Evolutionary conservation across 1,139 yeast genomes (phyloP), one percentile per base, ranked within the genome.

Genomic region (Blastobotrys petasosporus): DNA sequence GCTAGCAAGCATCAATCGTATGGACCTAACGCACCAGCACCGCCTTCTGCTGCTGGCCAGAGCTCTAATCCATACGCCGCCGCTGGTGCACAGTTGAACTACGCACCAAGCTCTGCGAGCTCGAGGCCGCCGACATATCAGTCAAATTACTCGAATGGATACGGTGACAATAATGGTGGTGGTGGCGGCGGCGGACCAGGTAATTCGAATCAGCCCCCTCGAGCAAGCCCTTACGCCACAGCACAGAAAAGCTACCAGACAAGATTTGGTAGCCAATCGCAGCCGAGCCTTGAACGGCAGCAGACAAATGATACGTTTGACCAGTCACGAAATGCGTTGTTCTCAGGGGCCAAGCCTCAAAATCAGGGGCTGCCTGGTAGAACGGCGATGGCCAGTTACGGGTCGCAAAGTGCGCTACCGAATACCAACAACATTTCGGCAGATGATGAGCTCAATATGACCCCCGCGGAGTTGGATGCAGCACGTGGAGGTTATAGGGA

Each of bases 361-460:
- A 38, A 43, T 31, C 48, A 12, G 32, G 43, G 52, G 37, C 37
- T 48, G 17, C 48, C 35, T 16, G 49, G 45, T 3, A 48, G 45
- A 37, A 43, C 44, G 35, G 42, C 33, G 25, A 44, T 45, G 48
- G 43, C 41, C n/a, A 37, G 31, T 2, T 29, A 41, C 7, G 32
- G 30, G n/a, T 2, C 20, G 2, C 20, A 37, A 28, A 37, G 39
- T 33, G 29, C 35, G 25, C 10, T 43, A 28, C 30, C 16, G 37
- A 4, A 32, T 33, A 11, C 35, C 28, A 58, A 70, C 50, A 75
- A 80, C 32, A 84, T 78, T 54, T 74, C 77, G 37, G 70, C 78
- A 69, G 85, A 80, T 51, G 88, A 82, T 53, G 87, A 82, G 58
- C 65, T 81, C 47, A 46, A 53, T 39, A 50, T 49, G 46, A 51